Percentiles rank a stretch among this genome's conserved stretches.
These are phyloP conservation scores for Diutina siamensis DNA, from an alignment of 1,139 yeast genomes.

Conservation along the genomic window DNA sequence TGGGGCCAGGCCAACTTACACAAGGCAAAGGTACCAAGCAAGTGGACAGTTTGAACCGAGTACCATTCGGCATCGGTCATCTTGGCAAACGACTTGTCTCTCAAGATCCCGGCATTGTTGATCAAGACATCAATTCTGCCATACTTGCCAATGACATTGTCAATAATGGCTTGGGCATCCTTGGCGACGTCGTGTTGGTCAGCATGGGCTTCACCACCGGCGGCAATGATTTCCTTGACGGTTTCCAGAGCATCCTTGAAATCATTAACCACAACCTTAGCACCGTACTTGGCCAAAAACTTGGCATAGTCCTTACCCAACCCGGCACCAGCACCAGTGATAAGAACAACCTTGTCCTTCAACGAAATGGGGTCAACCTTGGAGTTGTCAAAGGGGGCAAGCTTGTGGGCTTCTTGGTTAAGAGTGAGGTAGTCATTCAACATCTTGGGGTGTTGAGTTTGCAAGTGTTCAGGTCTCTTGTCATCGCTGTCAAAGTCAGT, in stretches of 20 bases:
- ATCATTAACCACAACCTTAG: constrained; percentile 91
- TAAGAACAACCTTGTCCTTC: constrained; percentile 76
- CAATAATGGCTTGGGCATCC: constrained; percentile 64
- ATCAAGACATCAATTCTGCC: constrained; percentile 81
- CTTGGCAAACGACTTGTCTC: constrained; percentile 82
- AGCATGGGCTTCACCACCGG: constrained; percentile 77
- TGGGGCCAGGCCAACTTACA: constrained; percentile 92
- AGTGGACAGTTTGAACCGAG: constrained; percentile 70
- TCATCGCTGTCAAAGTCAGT: constrained; percentile 44
- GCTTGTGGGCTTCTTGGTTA: constrained; percentile 36
- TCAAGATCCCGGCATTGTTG: constrained; percentile 89
- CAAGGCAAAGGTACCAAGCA: constrained; percentile 70
- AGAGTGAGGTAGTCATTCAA: constrained; percentile 51
- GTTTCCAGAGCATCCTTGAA: constrained; percentile 65
- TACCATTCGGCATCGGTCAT: constrained; percentile 83
- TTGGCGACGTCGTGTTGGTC: constrained; percentile 75
- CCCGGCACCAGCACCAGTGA: constrained; percentile 96
- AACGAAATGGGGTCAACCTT: constrained; percentile 43
- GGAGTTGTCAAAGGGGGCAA: constrained; percentile 47
- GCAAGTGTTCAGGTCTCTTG: constrained; percentile 37
- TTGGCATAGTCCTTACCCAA: constrained; percentile 86
- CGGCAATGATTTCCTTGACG: constrained; percentile 65
- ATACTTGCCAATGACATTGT: constrained; percentile 65
- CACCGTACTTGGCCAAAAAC: constrained; percentile 81
- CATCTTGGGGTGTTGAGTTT: constrained; percentile 55